Percentiles rank a stretch among this genome's conserved stretches.
These are phyloP conservation scores for Fraxinus paxiana DNA, from an alignment of 305 asterid genomes.

Conservation along the genomic window DNA sequence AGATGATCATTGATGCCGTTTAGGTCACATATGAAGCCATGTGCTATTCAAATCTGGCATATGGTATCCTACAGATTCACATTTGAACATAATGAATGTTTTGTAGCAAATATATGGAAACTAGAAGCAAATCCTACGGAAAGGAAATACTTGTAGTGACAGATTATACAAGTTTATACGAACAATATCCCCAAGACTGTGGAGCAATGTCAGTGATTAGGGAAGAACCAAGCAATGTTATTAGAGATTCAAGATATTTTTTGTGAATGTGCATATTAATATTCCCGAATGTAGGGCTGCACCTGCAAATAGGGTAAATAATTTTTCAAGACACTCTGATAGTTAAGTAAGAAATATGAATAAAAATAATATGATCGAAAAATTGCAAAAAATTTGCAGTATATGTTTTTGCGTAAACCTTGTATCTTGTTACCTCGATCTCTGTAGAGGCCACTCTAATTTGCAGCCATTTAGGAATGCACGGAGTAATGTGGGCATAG, in stretches of 20 bases:
- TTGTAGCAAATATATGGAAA: neutral
- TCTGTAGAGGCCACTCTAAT: neutral
- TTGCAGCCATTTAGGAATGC: neutral
- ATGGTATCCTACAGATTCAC: neutral
- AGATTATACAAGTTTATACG: neutral
- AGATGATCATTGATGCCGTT: constrained; percentile 48
- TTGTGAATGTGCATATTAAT: neutral
- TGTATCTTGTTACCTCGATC: neutral
- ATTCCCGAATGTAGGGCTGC: neutral
- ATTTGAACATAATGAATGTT: neutral
- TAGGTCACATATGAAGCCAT: neutral
- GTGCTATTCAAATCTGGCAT: neutral
- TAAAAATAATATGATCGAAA: neutral
- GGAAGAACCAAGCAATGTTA: neutral
- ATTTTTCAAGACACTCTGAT: neutral
- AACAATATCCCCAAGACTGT: neutral
- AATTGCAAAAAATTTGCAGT: neutral
- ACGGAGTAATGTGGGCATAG: neutral
- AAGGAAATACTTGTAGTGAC: neutral
- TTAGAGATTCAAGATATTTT: neutral
- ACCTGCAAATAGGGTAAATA: neutral
- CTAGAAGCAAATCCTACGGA: neutral
- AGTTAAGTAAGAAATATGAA: neutral
- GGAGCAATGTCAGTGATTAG: neutral
- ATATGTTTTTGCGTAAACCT: neutral